Base-by-base conservation (phyloP, 2,329 filamentous ascomycete species). In the Podosphaera leucotricha region DNA sequence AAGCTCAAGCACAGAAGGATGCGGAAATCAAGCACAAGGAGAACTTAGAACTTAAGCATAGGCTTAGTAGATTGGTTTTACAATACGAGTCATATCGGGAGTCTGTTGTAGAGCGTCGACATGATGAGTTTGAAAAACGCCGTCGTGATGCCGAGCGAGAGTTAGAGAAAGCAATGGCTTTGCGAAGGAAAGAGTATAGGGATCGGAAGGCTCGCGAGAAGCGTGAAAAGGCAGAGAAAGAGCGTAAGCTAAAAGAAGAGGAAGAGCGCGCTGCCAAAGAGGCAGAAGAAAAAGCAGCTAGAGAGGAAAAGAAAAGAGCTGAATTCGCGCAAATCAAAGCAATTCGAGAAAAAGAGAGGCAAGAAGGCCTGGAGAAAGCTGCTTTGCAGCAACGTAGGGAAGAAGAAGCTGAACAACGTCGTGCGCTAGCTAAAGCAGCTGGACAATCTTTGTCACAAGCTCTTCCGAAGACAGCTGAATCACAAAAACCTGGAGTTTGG, bases 71-170 rank as follows among this genome's bases (percentile, higher is more conserved):
- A 49, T 71, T 98, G 44, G 79, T 95, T 50, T 72, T 77, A n/a
- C 62, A 70, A 44, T 98, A 93, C 64, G 84, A 90, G 60, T 64
- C 66, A 8, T 95, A 93, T 72, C 77, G 81, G 57, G 69, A 77
- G 52, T 76, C 77, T 41, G 75, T 98, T 44, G 81, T 82, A 49
- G 79, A 90, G 61, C 79, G 84, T 58, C 82, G 87, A 54, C 83
- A 84, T 58, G 81, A 92, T 54, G 85, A 95, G 62, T 98, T 95
- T 54, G 90, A 95, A 70, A 87, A 81, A 67, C 81, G 86, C 51
- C 82, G 82, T 58, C 85, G 80, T 61, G 78, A 83, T 56, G 90
- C 90, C 26, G 85, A 95, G 68, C 77, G 80, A 51, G 90, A 98
- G 60, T 72, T 95, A 46, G 82, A 95, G 67, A 80, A 80, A 62